Evolutionary conservation across 1,139 yeast species (phyloP), one percentile per base, ranked within the genome.

Genomic region (Scheffersomyces parashehatae): DNA sequence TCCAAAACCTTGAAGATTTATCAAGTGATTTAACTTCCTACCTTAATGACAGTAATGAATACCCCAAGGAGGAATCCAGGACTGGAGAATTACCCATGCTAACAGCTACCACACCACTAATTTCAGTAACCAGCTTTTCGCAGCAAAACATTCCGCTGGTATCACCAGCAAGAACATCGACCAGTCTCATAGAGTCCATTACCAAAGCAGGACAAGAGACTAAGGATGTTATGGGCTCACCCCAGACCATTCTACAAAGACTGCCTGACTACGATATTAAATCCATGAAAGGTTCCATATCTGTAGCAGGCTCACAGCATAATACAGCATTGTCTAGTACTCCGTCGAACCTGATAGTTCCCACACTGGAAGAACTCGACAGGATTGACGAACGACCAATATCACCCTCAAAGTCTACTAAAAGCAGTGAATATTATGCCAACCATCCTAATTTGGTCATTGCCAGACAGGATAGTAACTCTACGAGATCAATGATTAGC

Each of bases 1-100:
- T 59, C 37, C 67, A 67, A 30, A 56, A 60, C 32, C 57, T 67
- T 37, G 72, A 69, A 10, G 66, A 62, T 30, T 52, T 68, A 30
- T 61, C 70, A 1, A 60, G 64, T 39, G 68, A 65, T 41, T 47
- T 67, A n/a, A 58, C 68, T 4, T 52, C 59, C 1, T 62, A 43
- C 24, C 20, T 31, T 31, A 20, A 15, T 5, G 20, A 15, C 35
- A 31, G 35, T 14, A 20, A 20, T 20, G 26, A 20, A 20, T 20
- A 20, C 26, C 26, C 26, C 26, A 20, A 20, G 8, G 8, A 20
- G 26, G 26, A 20, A 20, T 7, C 26, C 26, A 9, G 9, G 8
- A 20, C 26, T 20, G 8, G 4, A 20, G 7, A 1, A 20, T 20
- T 20, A 6, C 26, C 26, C 26, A 13, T 31, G 3, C 12, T 20